Evolutionary conservation across 306 rosid species (phyloP).

Genomic region (Vicia sativa): DNA sequence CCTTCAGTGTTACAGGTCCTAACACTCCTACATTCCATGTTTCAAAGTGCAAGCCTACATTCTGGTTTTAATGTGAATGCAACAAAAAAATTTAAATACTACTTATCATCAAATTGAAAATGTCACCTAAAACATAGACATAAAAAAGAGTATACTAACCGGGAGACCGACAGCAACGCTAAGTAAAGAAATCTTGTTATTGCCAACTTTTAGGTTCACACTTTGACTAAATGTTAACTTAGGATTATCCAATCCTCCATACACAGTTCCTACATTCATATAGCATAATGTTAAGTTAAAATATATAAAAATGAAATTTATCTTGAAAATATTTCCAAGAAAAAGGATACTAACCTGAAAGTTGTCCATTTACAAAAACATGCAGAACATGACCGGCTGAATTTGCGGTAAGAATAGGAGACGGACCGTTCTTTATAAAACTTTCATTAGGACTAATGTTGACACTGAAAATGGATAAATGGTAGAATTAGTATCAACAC

Average conservation of each 20-base stretch:
- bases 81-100: conserved; percentile 12
- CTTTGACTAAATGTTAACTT: conserved; percentile 64
- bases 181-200: conserved; percentile 83
- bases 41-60: conserved; percentile 85
- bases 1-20: conserved; percentile 70
- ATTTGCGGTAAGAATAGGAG: conserved; percentile 61
- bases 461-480: conserved; percentile 49
- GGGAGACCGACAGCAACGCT: conserved; percentile 88
- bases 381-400: conserved; percentile 81
- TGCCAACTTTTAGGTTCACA: conserved; percentile 69
- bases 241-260: conserved; percentile 59
- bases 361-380: conserved; percentile 76
- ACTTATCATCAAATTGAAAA: neutral
- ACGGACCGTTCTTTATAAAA: conserved; percentile 54
- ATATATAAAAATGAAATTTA: neutral
- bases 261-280: conserved; percentile 65
- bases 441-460: conserved; percentile 64
- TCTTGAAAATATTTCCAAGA: neutral
- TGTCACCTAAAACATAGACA: conserved; percentile 16
- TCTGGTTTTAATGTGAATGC: conserved; percentile 55
- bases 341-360: conserved; percentile 53
- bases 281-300: neutral
- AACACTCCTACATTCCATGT: conserved; percentile 68
- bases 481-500: neutral
- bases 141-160: conserved; percentile 59